Evolutionary conservation across 179 eudicot species (phyloP), one percentile per base, ranked within the genome.

Genomic region (Carnegiea gigantea): DNA sequence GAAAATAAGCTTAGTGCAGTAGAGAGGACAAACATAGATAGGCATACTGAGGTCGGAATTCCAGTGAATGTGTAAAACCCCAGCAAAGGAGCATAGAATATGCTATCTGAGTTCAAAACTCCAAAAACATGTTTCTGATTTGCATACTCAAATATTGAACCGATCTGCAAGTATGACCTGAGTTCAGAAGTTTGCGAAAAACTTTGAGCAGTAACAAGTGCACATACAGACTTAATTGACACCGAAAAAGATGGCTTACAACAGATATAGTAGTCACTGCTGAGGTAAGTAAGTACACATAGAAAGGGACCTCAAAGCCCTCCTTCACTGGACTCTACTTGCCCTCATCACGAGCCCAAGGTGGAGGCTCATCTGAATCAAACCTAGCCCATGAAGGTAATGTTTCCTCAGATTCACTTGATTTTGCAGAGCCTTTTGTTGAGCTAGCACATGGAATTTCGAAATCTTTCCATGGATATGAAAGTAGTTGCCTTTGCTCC

Each of bases 181-280:
- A 60, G 24, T 44, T 76, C 60, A 46, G 40, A 80, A 2, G 0
- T 23, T 18, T 20, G 21, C 18, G 53, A 1, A 24, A 7, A n/a
- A 60, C 78, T 18, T 3, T 70, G 2, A 12, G 43, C 36, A 2
- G n/a, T 6, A 49, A 24, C 23, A 9, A 75, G 21, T 3, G 23
- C 43, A 40, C n/a, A n/a, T n/a, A 10, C 14, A 20, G 2, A 40
- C 18, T 51, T 51, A 51, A 76, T 46, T 5, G 54, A 21, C 49
- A 24, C 7, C n/a, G 60, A 33, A 79, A 12, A 49, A 76, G 23
- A 68, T 14, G 79, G 62, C 84, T 84, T 85, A 96, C 97, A 48
- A 97, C 98, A 17, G 99, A 98, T 79, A 96, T 96, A 64, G 99
- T 96, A 83, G 97, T 94, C 60, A 96, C 81, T 54, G 97, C 97